phyloP scores from a whole-genome alignment of 2,329 filamentous ascomycete species.

The Ceratocystiopsis minuta region DNA sequence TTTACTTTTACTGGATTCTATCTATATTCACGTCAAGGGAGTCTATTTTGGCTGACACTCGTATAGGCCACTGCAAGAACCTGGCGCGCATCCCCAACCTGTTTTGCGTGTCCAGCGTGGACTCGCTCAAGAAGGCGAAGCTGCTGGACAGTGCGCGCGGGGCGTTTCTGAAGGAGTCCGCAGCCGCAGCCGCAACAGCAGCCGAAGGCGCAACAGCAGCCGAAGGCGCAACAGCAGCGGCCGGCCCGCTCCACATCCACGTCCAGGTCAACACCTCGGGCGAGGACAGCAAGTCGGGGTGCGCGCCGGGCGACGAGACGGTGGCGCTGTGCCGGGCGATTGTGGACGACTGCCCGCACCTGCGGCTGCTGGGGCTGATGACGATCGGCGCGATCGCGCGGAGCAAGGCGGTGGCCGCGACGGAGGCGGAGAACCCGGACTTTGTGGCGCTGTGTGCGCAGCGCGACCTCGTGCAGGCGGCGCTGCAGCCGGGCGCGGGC shows the following conservation, averaged over 20 bases:
- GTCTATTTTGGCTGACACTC: neutral
- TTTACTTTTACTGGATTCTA: neutral
- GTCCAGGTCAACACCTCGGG: slow-evolving; percentile 93
- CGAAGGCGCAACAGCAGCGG: too few species aligned
- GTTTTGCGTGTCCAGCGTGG: slow-evolving; percentile 81
- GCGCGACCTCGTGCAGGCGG: slow-evolving; percentile 46
- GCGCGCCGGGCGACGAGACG: slow-evolving; percentile 45
- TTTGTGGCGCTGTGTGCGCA: slow-evolving; percentile 53
- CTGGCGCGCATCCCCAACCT: slow-evolving; percentile 78
- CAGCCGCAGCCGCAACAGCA: slow-evolving; percentile 14
- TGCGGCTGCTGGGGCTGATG: slow-evolving; percentile 74
- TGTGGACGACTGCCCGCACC: slow-evolving; percentile 48
- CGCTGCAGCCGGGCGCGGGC: neutral
- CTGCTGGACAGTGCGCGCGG: slow-evolving; percentile 60
- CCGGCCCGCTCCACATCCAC: slow-evolving; percentile 48
- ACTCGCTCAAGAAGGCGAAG: slow-evolving; percentile 71
- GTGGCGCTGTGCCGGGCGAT: slow-evolving; percentile 53
- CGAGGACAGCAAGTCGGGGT: slow-evolving; percentile 71
- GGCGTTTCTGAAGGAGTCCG: slow-evolving; percentile 1
- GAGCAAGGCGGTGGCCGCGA: slow-evolving; percentile 56
- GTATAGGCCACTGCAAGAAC: slow-evolving; percentile 66
- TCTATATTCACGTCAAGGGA: too few species aligned
- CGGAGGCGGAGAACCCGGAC: slow-evolving; percentile 83
- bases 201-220: neutral
- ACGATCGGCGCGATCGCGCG: slow-evolving; percentile 91